Evolutionary conservation across 2,329 filamentous ascomycete species (phyloP).

Genomic region (Penicillium sp.): DNA sequence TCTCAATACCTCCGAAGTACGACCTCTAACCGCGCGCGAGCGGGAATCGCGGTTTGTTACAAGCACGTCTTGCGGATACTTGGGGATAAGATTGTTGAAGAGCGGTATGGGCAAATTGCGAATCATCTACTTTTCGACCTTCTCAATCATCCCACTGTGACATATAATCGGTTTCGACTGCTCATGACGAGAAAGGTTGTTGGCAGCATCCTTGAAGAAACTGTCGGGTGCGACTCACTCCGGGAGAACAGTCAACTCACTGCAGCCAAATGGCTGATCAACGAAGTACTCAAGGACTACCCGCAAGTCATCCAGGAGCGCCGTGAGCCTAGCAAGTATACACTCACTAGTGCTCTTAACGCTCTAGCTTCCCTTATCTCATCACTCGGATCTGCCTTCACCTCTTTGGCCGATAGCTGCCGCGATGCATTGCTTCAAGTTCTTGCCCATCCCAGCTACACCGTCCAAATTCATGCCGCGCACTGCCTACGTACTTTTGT

Average conservation of each 20-base stretch:
- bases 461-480: slow-evolving; percentile 88
- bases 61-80: slow-evolving; percentile 77
- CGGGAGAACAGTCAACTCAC: slow-evolving; percentile 88
- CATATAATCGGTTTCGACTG: slow-evolving; percentile 84
- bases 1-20: slow-evolving; percentile 77
- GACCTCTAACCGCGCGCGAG: slow-evolving; percentile 79
- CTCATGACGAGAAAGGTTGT: slow-evolving; percentile 85
- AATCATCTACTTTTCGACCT: slow-evolving; percentile 81
- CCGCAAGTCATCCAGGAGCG: slow-evolving; percentile 86
- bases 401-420: slow-evolving; percentile 77
- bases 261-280: slow-evolving; percentile 80
- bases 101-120: slow-evolving; percentile 79
- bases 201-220: slow-evolving; percentile 79
- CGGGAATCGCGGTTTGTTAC: slow-evolving; percentile 86
- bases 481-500: slow-evolving; percentile 86
- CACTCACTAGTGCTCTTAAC: slow-evolving; percentile 77
- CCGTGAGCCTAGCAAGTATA: slow-evolving; percentile 86
- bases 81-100: slow-evolving; percentile 81
- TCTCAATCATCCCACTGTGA: slow-evolving; percentile 74
- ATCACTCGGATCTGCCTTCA: slow-evolving; percentile 81
- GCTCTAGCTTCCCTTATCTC: slow-evolving; percentile 78
- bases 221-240: slow-evolving; percentile 79
- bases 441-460: slow-evolving; percentile 92
- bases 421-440: slow-evolving; percentile 88
- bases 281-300: slow-evolving; percentile 91